Percentiles rank a stretch among this genome's conserved stretches.
phyloP scores from a whole-genome alignment of 306 rosid genomes.

The Vicia villosa region DNA sequence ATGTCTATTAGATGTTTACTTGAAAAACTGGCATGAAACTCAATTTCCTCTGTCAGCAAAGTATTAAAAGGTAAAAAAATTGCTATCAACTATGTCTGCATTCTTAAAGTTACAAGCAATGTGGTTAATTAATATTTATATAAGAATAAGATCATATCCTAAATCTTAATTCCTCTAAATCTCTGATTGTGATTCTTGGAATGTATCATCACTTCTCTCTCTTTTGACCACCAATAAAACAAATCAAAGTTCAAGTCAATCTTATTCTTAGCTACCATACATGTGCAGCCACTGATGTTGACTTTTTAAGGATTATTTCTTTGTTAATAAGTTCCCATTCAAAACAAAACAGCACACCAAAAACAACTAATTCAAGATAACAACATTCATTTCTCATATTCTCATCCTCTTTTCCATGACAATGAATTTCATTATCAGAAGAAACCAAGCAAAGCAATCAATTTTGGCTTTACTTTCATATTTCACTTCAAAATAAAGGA shows the following conservation, averaged over 20 bases:
- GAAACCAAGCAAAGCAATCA: background rate
- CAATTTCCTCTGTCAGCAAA: constrained; percentile 15
- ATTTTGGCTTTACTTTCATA: background rate
- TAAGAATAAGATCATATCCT: constrained; percentile 17
- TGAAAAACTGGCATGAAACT: constrained; percentile 9
- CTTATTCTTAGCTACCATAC: constrained; percentile 32
- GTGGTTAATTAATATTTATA: background rate
- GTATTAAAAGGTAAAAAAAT: constrained; percentile 6
- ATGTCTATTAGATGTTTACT: background rate
- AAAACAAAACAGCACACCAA: constrained; percentile 13
- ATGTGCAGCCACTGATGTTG: constrained; percentile 47
- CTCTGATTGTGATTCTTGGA: background rate
- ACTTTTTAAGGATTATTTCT: constrained; percentile 41
- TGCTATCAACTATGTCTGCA: constrained; percentile 31
- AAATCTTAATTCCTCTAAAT: background rate
- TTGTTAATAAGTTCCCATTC: constrained; percentile 36
- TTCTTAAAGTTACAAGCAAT: constrained; percentile 9
- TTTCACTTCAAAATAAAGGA: constrained; percentile 25
- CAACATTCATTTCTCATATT: background rate
- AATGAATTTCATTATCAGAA: constrained; percentile 16
- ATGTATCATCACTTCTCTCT: constrained; percentile 22
- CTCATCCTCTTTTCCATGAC: constrained; percentile 15
- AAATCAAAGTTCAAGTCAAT: constrained; percentile 30
- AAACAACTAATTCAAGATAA: constrained; percentile 16
- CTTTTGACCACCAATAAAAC: constrained; percentile 35